Conservation (phyloP, 257 asterid species). For the Solanum chmielewskii region DNA sequence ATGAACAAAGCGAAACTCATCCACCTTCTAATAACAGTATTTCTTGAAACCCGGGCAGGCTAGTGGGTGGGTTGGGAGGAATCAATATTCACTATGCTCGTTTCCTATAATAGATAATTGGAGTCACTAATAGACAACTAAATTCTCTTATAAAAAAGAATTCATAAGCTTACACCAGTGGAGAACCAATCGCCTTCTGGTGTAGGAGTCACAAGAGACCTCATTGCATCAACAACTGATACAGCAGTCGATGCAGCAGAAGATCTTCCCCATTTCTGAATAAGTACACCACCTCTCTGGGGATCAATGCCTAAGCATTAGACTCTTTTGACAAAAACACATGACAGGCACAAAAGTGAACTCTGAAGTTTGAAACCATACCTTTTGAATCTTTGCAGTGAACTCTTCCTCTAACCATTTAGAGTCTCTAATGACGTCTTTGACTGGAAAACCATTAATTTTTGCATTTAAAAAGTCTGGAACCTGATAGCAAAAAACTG, state of each 20-base stretch:
- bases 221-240: slow-evolving; percentile 75
- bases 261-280: slow-evolving; percentile 97
- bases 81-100: neutral
- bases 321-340: neutral
- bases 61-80: neutral
- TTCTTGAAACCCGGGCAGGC: neutral
- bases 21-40: neutral
- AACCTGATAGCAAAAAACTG: slow-evolving; percentile 32
- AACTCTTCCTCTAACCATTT: slow-evolving; percentile 94
- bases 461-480: slow-evolving; percentile 88
- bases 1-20: neutral
- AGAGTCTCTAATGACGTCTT: slow-evolving; percentile 68
- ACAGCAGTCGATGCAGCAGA: slow-evolving; percentile 96
- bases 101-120: neutral
- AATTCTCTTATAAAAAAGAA: neutral
- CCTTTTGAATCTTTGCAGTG: slow-evolving; percentile 83
- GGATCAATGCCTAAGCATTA: neutral
- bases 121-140: neutral
- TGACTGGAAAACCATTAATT: slow-evolving; percentile 64
- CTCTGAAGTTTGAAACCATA: neutral
- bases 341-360: neutral
- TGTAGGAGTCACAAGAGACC: slow-evolving; percentile 84
- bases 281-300: slow-evolving; percentile 95
- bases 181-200: slow-evolving; percentile 97
- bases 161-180: slow-evolving; percentile 50